Evolutionary conservation across 73 alveolate species (phyloP).

Genomic region (Stentor roeselii): DNA sequence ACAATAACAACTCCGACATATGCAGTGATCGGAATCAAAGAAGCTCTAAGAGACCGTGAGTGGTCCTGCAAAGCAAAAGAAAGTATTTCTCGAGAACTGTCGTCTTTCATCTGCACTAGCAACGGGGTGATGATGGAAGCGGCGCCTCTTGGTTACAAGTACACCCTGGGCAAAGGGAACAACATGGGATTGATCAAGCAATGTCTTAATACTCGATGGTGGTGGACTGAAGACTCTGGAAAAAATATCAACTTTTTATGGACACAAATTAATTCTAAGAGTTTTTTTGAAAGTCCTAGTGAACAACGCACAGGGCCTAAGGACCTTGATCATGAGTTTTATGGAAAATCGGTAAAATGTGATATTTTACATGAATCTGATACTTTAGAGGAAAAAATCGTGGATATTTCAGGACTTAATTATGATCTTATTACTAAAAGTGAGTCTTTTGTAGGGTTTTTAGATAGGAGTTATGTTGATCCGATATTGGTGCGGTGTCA

Average conservation of each 20-base stretch:
- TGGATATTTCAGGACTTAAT: background rate
- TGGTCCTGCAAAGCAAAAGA: conserved; percentile 14
- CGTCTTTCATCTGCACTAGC: background rate
- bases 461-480: background rate
- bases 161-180: conserved; percentile 26
- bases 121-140: conserved; percentile 3
- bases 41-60: conserved; percentile 15
- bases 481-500: conserved; percentile 33
- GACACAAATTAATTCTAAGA: background rate
- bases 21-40: background rate
- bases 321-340: background rate
- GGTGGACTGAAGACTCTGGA: conserved; percentile 19
- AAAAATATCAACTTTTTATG: background rate
- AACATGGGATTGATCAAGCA: background rate
- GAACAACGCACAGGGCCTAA: background rate
- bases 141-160: background rate
- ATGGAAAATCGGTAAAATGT: background rate
- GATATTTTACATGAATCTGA: conserved; percentile 7
- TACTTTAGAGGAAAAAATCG: conserved; percentile 5
- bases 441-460: background rate
- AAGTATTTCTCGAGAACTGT: background rate
- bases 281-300: background rate
- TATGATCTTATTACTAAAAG: conserved; percentile 21
- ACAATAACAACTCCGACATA: background rate
- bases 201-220: conserved; percentile 13